Evolutionary conservation across 2,329 filamentous ascomycete genomes (phyloP).

Genomic region (Thielaviopsis ethacetica): DNA sequence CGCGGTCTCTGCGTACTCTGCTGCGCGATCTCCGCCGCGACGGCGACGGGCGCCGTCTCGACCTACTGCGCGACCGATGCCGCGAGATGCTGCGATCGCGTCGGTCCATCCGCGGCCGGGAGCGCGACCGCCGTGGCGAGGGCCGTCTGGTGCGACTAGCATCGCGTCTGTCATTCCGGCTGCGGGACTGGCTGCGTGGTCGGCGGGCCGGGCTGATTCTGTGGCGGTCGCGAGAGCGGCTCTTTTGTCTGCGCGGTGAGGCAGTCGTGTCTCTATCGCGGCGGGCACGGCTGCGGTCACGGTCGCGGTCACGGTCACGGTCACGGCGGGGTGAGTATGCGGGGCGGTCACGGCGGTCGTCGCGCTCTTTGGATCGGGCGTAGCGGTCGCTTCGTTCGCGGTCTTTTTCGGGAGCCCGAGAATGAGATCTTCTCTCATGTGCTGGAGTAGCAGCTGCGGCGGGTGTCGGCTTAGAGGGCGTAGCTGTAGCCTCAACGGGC

Average conservation of each 20-base stretch:
- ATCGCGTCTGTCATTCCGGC: slow-evolving; percentile 14
- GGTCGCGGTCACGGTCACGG: slow-evolving; percentile 20
- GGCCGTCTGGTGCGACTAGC: slow-evolving; percentile 20
- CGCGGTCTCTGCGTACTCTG: slow-evolving; percentile 15
- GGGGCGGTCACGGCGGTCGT: slow-evolving; percentile 20
- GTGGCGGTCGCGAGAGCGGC: slow-evolving; percentile 23
- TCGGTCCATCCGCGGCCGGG: slow-evolving; percentile 14
- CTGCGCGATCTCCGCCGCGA: neutral
- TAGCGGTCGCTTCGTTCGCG: neutral
- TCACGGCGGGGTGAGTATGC: slow-evolving; percentile 24
- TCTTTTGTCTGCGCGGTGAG: slow-evolving; percentile 17
- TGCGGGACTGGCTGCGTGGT: slow-evolving; percentile 19
- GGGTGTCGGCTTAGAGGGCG: neutral
- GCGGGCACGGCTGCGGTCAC: slow-evolving; percentile 21
- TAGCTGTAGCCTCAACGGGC: neutral
- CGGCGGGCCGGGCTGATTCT: slow-evolving; percentile 16
- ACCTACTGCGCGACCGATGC: slow-evolving; percentile 9
- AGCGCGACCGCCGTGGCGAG: slow-evolving; percentile 9
- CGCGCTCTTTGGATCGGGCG: neutral
- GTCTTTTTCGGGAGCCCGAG: neutral
- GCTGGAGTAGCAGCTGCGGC: neutral
- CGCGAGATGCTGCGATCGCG: neutral
- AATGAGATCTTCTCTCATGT: neutral
- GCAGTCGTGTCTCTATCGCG: neutral
- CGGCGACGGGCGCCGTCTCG: neutral